Percentiles rank a stretch among this genome's conserved stretches.
Evolutionary conservation across 2,329 filamentous ascomycete species (phyloP).

Genomic region (Fusarium veterinarium): DNA sequence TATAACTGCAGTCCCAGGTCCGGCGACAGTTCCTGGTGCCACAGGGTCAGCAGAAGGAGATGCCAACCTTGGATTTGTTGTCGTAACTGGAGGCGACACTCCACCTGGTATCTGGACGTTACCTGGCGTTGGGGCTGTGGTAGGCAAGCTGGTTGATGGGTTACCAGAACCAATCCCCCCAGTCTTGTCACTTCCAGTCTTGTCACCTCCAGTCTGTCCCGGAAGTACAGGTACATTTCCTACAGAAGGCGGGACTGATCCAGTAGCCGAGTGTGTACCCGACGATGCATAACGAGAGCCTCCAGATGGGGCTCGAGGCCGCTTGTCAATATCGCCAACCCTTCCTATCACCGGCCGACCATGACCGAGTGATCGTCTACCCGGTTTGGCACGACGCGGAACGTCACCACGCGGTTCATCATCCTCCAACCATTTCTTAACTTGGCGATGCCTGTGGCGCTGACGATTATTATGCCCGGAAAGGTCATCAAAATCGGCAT

Average conservation of each 20-base stretch:
- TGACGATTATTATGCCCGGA: not conserved
- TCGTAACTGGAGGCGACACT: not conserved
- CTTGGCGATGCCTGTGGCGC: not conserved
- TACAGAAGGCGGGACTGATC: fast-evolving
- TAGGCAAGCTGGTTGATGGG: not conserved
- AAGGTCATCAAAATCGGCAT: not conserved
- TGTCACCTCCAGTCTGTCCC: not conserved
- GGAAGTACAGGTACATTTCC: not conserved
- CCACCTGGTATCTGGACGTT: fast-evolving
- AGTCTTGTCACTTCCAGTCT: not conserved
- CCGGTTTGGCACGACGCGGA: not conserved
- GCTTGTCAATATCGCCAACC: not conserved
- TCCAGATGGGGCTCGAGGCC: fast-evolving
- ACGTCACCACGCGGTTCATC: not conserved
- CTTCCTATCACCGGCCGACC: not conserved
- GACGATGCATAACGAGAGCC: not conserved
- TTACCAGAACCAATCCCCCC: fast-evolving
- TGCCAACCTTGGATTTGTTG: fast-evolving
- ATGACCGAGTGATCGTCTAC: not conserved
- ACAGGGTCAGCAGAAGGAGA: not conserved
- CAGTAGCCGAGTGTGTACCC: not conserved
- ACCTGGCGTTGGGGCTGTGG: fast-evolving
- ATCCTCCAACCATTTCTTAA: not conserved
- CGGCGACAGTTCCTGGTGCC: not conserved
- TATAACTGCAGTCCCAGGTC: not conserved